A percentile compares a stretch with the other conserved stretches of the same genome.
These are phyloP conservation scores for Neurospora sp. DNA, from an alignment of 495 filamentous ascomycete species.

Conservation along the genomic window DNA sequence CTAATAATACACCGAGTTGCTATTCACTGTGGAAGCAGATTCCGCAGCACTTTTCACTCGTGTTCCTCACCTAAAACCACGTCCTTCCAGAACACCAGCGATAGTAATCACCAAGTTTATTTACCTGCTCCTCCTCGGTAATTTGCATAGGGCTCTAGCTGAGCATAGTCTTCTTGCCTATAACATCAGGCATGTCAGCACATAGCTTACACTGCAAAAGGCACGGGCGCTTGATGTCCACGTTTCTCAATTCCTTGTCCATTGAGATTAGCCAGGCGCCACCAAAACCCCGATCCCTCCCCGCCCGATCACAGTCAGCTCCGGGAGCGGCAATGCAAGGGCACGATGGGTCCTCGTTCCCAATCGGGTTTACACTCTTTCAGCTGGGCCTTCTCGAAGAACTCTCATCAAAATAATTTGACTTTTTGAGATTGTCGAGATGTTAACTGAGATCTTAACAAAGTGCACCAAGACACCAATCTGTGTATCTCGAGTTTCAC, in stretches of 20 bases:
- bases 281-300: background rate
- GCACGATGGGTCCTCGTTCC: background rate
- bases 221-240: background rate
- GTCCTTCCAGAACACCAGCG: background rate
- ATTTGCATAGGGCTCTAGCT: background rate
- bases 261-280: background rate
- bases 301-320: background rate
- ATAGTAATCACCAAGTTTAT: background rate
- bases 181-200: background rate
- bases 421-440: background rate
- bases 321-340: background rate
- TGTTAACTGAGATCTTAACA: background rate
- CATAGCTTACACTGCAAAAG: background rate
- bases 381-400: background rate
- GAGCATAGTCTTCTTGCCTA: background rate
- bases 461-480: background rate
- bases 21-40: background rate
- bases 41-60: background rate
- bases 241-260: background rate
- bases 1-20: background rate
- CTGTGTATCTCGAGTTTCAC: background rate
- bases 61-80: background rate
- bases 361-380: background rate
- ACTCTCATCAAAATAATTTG: background rate
- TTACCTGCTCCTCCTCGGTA: background rate